phyloP scores from a whole-genome alignment of 1,139 yeast genomes.

The Geotrichum reessii region DNA sequence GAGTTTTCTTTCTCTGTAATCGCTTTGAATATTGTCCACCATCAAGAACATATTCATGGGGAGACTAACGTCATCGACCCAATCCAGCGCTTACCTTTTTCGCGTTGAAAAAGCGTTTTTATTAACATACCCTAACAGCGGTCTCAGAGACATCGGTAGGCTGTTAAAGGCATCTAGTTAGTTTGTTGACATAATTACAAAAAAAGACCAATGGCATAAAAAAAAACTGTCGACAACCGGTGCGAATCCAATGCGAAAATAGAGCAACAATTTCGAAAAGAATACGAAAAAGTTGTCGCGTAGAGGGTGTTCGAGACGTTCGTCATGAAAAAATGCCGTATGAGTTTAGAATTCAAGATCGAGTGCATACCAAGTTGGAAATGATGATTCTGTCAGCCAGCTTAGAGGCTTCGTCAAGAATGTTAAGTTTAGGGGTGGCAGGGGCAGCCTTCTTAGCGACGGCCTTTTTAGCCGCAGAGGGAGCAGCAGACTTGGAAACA shows the following conservation, averaged over 20 bases:
- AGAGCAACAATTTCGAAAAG: background rate
- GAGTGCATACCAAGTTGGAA: constrained; percentile 35
- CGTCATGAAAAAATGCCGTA: background rate
- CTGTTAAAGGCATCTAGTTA: constrained; percentile 26
- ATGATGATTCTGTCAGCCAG: constrained; percentile 35
- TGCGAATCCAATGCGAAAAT: constrained; percentile 8
- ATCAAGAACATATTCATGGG: constrained; percentile 3
- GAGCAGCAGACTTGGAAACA: constrained; percentile 34
- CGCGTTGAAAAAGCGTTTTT: background rate
- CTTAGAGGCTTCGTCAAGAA: constrained; percentile 27
- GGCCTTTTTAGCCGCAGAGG: constrained; percentile 29
- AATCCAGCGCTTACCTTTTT: constrained; percentile 13
- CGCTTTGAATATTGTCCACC: background rate
- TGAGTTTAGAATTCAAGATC: background rate
- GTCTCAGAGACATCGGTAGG: constrained; percentile 35
- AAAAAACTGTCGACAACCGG: background rate
- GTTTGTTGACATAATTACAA: constrained; percentile 16
- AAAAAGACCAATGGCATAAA: background rate
- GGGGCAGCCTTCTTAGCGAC: constrained; percentile 22
- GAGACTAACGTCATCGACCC: constrained; percentile 17
- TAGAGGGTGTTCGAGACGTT: background rate
- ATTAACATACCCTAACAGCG: constrained; percentile 35
- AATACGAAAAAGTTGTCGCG: constrained; percentile 1
- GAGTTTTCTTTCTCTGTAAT: background rate
- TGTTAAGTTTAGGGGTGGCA: constrained; percentile 21